These are phyloP conservation scores for Glycine tomentella DNA, from an alignment of 306 rosid species.

Conservation along the genomic window DNA sequence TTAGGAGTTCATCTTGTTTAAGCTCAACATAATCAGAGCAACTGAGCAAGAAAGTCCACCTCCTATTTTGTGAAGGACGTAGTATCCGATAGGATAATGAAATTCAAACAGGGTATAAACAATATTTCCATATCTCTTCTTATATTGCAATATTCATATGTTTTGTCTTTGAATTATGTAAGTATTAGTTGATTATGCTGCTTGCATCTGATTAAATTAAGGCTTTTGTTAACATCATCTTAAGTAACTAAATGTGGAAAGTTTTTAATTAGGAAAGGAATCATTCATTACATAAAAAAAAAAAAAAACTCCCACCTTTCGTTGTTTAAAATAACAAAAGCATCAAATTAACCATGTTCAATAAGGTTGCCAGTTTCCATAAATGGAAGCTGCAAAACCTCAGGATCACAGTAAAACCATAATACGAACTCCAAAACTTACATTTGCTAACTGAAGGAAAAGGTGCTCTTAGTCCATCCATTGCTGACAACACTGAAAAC, in stretches of 20 bases:
- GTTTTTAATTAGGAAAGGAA: background rate
- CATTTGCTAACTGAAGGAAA: conserved; percentile 59
- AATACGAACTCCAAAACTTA: conserved; percentile 32
- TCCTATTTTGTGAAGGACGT: conserved; percentile 7
- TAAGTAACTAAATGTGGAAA: background rate
- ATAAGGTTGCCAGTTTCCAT: conserved; percentile 13
- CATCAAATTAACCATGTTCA: background rate
- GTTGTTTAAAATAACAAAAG: background rate
- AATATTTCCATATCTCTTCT: conserved; percentile 3
- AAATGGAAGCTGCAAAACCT: conserved; percentile 45
- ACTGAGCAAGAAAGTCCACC: conserved; percentile 31
- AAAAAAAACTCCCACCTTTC: background rate
- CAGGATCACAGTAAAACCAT: background rate
- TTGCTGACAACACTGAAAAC: conserved; percentile 58
- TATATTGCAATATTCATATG: background rate
- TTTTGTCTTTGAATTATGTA: background rate
- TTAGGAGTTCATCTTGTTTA: too few relatives aligned
- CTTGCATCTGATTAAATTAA: conserved; percentile 10
- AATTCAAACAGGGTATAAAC: background rate
- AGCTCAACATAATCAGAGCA: conserved; percentile 32
- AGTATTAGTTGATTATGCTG: too few relatives aligned
- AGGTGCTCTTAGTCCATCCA: conserved; percentile 63
- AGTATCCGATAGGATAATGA: background rate
- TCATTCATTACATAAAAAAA: background rate
- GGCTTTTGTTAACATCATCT: background rate